Base-by-base conservation (phyloP, 768 basidiomycete species). In the Steccherinum ochraceum region DNA sequence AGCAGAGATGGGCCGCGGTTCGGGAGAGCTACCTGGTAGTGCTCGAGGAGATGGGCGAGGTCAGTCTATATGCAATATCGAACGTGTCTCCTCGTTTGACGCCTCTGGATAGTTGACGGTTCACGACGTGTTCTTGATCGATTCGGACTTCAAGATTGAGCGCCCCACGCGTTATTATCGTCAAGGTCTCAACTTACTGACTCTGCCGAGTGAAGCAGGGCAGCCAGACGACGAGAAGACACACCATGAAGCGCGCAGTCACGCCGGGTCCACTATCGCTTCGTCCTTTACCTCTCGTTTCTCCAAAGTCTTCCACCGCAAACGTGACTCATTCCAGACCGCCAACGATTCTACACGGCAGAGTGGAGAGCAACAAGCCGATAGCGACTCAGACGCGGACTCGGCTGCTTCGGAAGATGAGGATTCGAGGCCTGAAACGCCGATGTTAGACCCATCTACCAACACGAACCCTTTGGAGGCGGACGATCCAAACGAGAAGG, bases 91-190 rank as follows among this genome's bases (percentile, higher is more conserved):
- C 23, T 19, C 3, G 39, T 23, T 39, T 25, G 26, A 19, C 24
- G 7, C 16, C 21, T 16, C 25, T 23, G 27, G 26, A 5, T 41
- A 94, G 89, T 72, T 86, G n/a, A 72, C 70, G n/a, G 70, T 96
- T 35, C 91, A 87, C 81, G 95, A 98, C 52, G 93, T 97, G 12
- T 95, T 99, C 68, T 74, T 97, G 39, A 71, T 98, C 47, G 95
- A 98, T 64, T 69, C 79, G 0, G 86, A 93, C 61, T 98, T 99
- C 63, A 74, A 76, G 47, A 92, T 98, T 49, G 83, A 93, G 61
- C 81, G 90, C n/a, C 95, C 95, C 1, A 86, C 81, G 61, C 78
- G 95, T 27, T 87, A 88, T 57, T 93, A 93, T 61, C 83, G 93
- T 13, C 86, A 90, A 59, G 89, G 91, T 3, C 69, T 97, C 24